phyloP scores from a whole-genome alignment of 1,284 basidiomycete species.

The Psilocybe mexicana region DNA sequence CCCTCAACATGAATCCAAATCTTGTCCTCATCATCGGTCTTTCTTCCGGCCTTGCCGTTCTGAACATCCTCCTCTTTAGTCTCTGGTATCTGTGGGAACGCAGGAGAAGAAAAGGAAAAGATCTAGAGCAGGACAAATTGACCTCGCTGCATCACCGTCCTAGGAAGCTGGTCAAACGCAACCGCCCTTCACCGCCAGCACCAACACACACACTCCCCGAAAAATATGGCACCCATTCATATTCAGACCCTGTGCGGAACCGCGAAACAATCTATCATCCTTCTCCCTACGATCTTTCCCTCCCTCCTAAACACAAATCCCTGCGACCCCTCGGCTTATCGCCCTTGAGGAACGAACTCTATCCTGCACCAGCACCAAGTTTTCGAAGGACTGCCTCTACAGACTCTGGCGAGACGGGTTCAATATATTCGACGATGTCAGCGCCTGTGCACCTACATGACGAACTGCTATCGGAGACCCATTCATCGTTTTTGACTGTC shows the following conservation, averaged over 20 bases:
- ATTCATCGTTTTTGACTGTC: not conserved
- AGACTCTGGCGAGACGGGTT: conserved; percentile 31
- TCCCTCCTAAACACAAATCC: not conserved
- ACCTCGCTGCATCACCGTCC: not conserved
- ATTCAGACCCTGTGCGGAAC: not conserved
- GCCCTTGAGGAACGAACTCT: not conserved
- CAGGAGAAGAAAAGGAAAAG: not conserved
- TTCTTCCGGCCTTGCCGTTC: conserved; percentile 9
- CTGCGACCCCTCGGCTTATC: not conserved
- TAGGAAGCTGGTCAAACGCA: not conserved
- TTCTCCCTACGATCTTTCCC: not conserved
- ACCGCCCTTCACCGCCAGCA: not conserved
- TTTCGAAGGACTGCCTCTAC: not conserved
- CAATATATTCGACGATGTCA: conserved; percentile 41
- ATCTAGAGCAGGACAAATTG: not conserved
- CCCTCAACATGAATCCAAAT: conserved; percentile 1
- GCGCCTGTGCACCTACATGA: conserved; percentile 34
- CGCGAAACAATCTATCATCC: not conserved
- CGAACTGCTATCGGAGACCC: conserved; percentile 7
- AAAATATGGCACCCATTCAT: not conserved
- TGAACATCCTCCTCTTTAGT: conserved; percentile 9
- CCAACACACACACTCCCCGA: not conserved
- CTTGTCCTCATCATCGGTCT: conserved; percentile 18
- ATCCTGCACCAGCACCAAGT: not conserved
- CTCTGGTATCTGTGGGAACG: conserved; percentile 15